These are phyloP conservation scores for Gynostemma pentaphyllum DNA, from an alignment of 306 rosid genomes.

Conservation along the genomic window DNA sequence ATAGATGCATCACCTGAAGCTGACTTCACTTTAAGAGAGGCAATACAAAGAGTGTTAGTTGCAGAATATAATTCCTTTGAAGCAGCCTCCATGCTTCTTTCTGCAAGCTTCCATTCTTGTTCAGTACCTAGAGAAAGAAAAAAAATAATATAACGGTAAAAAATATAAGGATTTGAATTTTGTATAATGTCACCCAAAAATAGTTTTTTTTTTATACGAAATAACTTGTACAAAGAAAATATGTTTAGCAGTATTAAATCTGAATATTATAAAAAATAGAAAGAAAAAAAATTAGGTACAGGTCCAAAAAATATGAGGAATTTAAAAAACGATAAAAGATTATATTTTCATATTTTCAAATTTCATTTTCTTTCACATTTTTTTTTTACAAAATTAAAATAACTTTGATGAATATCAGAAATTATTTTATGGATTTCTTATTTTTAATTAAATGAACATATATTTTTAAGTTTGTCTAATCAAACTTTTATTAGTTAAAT, in stretches of 20 bases:
- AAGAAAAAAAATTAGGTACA: not conserved
- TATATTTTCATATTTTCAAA: too few species aligned
- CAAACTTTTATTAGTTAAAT: not conserved
- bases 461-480: not conserved
- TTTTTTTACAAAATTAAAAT: too few species aligned
- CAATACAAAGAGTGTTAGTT: constrained; percentile 55
- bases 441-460: too few species aligned
- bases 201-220: not conserved
- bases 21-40: constrained; percentile 72
- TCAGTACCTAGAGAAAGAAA: constrained; percentile 59
- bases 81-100: constrained; percentile 78
- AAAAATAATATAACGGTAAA: not conserved
- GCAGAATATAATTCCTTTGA: constrained; percentile 66
- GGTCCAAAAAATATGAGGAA: not conserved
- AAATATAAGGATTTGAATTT: not conserved
- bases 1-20: constrained; percentile 61
- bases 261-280: not conserved
- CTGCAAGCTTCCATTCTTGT: constrained; percentile 94
- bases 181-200: not conserved
- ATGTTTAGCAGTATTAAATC: not conserved
- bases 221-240: not conserved
- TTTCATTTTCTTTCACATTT: too few species aligned
- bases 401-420: too few species aligned
- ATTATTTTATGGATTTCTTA: too few species aligned
- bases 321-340: too few species aligned